phyloP scores from a whole-genome alignment of 2,329 filamentous ascomycete species.

The Lachnellula arida region DNA sequence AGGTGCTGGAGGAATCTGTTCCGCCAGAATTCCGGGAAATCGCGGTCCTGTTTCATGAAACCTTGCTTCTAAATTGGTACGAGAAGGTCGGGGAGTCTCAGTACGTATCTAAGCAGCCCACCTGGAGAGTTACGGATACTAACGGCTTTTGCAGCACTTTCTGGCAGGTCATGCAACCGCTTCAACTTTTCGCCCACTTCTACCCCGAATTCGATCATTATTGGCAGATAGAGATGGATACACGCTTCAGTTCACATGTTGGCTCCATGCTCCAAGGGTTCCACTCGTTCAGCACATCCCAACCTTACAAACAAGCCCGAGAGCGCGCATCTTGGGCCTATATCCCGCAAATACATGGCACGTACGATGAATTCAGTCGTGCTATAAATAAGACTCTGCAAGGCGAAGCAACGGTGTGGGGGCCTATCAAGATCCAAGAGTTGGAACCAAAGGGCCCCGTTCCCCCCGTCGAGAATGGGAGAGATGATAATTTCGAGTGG shows the following conservation, averaged over 20 bases:
- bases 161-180: constrained; percentile 40
- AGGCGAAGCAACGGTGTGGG: constrained; percentile 49
- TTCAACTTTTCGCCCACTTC: constrained; percentile 71
- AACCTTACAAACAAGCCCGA: constrained; percentile 69
- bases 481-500: constrained; percentile 68
- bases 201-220: constrained; percentile 70
- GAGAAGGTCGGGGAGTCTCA: constrained; percentile 37
- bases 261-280: constrained; percentile 72
- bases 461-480: constrained; percentile 53
- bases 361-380: constrained; percentile 63
- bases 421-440: constrained; percentile 53
- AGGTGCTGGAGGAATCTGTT: constrained; percentile 56
- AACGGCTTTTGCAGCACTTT: too few species aligned
- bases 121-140: too few species aligned
- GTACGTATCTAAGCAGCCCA: constrained; percentile 29
- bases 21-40: constrained; percentile 67
- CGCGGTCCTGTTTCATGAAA: constrained; percentile 68
- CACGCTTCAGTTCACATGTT: constrained; percentile 73
- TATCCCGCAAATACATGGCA: constrained; percentile 63
- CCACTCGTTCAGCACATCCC: constrained; percentile 56
- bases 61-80: constrained; percentile 69
- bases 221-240: constrained; percentile 70
- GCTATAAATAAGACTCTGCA: constrained; percentile 48
- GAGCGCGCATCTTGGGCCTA: constrained; percentile 70
- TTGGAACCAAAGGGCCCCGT: constrained; percentile 58